These are phyloP conservation scores for Fusarium nanum DNA, from an alignment of 2,329 filamentous ascomycete genomes.

Conservation along the genomic window DNA sequence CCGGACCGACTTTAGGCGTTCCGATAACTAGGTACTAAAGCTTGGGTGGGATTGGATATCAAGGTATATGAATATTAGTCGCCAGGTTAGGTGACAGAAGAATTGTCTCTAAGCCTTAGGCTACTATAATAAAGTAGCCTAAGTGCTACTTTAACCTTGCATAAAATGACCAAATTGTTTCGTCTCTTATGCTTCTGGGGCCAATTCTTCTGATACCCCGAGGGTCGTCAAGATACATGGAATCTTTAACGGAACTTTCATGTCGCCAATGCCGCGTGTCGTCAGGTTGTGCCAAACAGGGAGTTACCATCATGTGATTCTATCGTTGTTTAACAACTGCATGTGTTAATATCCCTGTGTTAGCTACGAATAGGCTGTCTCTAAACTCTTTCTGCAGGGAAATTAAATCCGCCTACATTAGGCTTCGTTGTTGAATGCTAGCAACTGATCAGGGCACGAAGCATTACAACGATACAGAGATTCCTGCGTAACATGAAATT, in stretches of 20 bases:
- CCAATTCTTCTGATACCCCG: no score
- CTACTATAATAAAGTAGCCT: no score
- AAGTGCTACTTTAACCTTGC: no score
- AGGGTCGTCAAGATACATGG: no score
- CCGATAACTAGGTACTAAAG: not conserved
- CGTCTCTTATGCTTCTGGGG: no score
- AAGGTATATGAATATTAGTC: not conserved
- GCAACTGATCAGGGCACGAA: not conserved
- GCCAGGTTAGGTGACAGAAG: not conserved
- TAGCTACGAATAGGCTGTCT: not conserved
- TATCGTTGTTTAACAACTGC: not conserved
- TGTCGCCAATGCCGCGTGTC: not conserved
- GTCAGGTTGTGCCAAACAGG: not conserved
- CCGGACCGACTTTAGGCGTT: constrained; percentile 28
- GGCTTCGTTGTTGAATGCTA: not conserved
- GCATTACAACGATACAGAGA: not conserved
- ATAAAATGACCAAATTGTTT: no score
- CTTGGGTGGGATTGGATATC: not conserved
- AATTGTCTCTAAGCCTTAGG: no score
- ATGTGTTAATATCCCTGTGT: not conserved
- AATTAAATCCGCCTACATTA: not conserved
- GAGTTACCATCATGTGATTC: not conserved
- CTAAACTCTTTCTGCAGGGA: not conserved
- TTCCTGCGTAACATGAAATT: not conserved
- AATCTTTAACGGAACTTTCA: not conserved